A percentile compares a stretch with the other conserved stretches of the same genome.
Evolutionary conservation across 106 monocot species (phyloP).

Genomic region (Dioscorea zingiberensis): DNA sequence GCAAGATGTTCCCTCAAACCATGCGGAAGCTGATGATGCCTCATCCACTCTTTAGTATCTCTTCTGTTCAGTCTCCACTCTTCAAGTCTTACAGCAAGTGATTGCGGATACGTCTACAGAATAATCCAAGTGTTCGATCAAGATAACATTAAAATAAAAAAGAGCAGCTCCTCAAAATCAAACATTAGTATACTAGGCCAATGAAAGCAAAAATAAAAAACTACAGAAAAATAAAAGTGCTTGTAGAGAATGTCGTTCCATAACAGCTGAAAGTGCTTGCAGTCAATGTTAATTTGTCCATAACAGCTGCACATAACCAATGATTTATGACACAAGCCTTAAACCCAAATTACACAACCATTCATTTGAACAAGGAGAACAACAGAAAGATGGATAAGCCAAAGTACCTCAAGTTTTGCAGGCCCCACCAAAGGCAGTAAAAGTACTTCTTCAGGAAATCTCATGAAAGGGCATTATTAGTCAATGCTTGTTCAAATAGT

Average conservation of each 20-base stretch:
- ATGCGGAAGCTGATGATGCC: slow-evolving; percentile 73
- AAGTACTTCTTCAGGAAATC: slow-evolving; percentile 62
- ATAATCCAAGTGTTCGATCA: neutral
- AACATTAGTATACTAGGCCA: too few relatives aligned
- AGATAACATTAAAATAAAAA: too few relatives aligned
- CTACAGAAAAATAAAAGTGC: too few relatives aligned
- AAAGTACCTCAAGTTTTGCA: slow-evolving; percentile 83
- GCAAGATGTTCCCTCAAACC: slow-evolving; percentile 36
- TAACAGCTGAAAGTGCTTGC: slow-evolving; percentile 32
- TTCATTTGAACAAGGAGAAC: too few relatives aligned
- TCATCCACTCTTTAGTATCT: slow-evolving; percentile 96
- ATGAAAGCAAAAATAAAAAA: too few relatives aligned
- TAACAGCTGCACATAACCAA: slow-evolving; percentile 25
- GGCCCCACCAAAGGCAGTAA: slow-evolving; percentile 93
- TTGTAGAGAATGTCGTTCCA: slow-evolving; percentile 27
- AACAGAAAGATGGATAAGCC: too few relatives aligned
- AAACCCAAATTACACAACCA: too few relatives aligned
- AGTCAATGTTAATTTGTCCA: slow-evolving; percentile 22
- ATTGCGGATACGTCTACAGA: slow-evolving; percentile 72
- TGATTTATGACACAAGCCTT: too few relatives aligned
- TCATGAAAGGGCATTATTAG: slow-evolving; percentile 39
- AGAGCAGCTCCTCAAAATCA: too few relatives aligned
- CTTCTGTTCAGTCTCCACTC: slow-evolving; percentile 74
- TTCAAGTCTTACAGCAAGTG: too few relatives aligned
- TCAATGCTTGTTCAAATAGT: slow-evolving; percentile 47